Base-by-base conservation (phyloP, 352 stramenopile species). In the Phytophthora palmivora region DNA sequence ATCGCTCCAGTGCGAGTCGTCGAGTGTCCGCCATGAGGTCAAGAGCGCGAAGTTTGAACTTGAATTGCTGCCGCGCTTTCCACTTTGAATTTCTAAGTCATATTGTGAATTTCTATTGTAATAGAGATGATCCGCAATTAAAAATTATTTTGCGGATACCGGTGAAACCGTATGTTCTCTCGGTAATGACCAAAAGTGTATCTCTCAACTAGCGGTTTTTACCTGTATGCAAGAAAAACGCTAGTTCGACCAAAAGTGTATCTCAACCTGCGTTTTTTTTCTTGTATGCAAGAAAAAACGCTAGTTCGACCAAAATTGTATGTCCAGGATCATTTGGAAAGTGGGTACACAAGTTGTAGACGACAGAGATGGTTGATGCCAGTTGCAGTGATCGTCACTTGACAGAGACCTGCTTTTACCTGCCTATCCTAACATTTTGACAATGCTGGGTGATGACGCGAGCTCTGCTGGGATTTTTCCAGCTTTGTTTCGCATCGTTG, bases 391-490 rank as follows among this genome's bases (percentile, higher is more conserved):
- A 24, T 14, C 24, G 15, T 36, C 22, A 36, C 36, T 6, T 34
- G 30, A 10, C 10, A 7, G 10, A 3, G 11, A 22, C 22, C 11
- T n/a, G 22, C 22, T 14, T 8, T 12, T 50, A 50, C 22, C 7
- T 43, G 21, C n/a, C 16, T 78, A 75, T 34, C 72, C 76, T 16
- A 91, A 64, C 49, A 91, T 72, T 53, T 87, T 91, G 52, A 69
- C 69, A 21, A 92, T 84, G 32, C 87, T 86, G 7, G 68, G 52
- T 4, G 83, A 81, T 6, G 76, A 45, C 3, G 86, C 87, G 14
- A 96, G n/a, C 24, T 95, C 89, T 28, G 80, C 80, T 11, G 89
- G 63, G 1, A 65, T 89, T 68, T 95, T 94, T 21, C 87, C 89
- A 24, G 76, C 72, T 66, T 94, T 96, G 70, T 96, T 96, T 9